phyloP scores from a whole-genome alignment of 495 filamentous ascomycete genomes.

The Penicillium steckii region DNA sequence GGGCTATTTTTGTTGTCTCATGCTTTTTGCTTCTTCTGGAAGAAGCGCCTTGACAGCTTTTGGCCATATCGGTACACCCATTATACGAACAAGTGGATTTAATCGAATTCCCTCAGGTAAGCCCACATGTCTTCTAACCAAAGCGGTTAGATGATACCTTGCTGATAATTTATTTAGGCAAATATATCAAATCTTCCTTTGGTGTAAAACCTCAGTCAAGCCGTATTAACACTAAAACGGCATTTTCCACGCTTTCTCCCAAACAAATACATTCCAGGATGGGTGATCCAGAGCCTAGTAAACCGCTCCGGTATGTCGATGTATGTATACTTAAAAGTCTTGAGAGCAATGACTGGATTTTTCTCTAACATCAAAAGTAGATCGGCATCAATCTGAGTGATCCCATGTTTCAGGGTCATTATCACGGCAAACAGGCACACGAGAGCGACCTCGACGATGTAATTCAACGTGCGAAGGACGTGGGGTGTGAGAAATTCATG shows the following conservation, averaged over 20 bases:
- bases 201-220: neutral
- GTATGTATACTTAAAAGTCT: constrained; percentile 22
- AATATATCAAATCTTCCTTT: neutral
- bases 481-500: constrained; percentile 85
- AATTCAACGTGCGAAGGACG: constrained; percentile 67
- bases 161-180: no score
- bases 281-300: constrained; percentile 24
- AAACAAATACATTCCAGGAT: constrained; percentile 20
- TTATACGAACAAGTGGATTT: constrained; percentile 4
- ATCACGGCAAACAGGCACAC: constrained; percentile 80
- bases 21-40: constrained; percentile 17
- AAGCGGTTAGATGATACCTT: neutral
- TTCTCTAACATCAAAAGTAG: constrained; percentile 26
- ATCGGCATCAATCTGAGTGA: constrained; percentile 95
- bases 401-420: constrained; percentile 76
- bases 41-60: constrained; percentile 15
- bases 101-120: neutral
- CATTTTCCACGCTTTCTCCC: constrained; percentile 6
- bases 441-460: constrained; percentile 76
- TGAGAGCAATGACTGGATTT: no score
- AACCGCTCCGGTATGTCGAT: constrained; percentile 45
- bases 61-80: constrained; percentile 15
- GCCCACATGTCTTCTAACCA: neutral
- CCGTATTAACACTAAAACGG: neutral
- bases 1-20: constrained; percentile 10